These are phyloP conservation scores for Yarrowia deformans DNA, from an alignment of 805 yeast species.

Conservation along the genomic window DNA sequence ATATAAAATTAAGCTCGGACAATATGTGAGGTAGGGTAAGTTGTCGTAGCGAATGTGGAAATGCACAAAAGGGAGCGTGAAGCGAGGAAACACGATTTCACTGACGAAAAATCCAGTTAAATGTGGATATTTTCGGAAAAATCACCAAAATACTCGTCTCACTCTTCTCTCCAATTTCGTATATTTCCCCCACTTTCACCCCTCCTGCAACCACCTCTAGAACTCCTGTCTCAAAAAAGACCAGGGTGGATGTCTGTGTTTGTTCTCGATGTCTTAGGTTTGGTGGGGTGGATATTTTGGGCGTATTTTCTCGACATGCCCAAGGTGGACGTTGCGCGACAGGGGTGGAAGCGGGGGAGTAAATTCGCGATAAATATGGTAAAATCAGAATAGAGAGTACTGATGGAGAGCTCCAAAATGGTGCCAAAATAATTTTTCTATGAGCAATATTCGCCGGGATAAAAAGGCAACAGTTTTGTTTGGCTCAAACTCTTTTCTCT, in stretches of 20 bases:
- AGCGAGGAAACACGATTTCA: too few relatives aligned
- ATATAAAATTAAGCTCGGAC: not conserved
- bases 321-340: conserved; percentile 12
- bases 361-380: not conserved
- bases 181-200: too few relatives aligned
- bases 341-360: not conserved
- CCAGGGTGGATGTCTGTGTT: not conserved
- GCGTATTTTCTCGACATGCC: conserved; percentile 30
- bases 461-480: too few relatives aligned
- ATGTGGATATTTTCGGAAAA: not conserved
- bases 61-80: not conserved
- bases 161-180: too few relatives aligned
- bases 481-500: conserved; percentile 6
- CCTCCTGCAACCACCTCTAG: not conserved
- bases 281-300: conserved; percentile 36
- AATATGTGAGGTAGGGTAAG: conserved; percentile 10
- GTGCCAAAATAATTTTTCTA: not conserved
- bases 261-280: conserved; percentile 1
- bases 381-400: not conserved
- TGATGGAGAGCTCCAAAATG: not conserved
- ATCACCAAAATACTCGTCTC: not conserved
- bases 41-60: not conserved
- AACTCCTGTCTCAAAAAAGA: conserved; percentile 2
- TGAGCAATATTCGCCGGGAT: not conserved
- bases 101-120: too few relatives aligned